These are phyloP conservation scores for Penicillium frequentans DNA, from an alignment of 2,329 filamentous ascomycete species.

Conservation along the genomic window DNA sequence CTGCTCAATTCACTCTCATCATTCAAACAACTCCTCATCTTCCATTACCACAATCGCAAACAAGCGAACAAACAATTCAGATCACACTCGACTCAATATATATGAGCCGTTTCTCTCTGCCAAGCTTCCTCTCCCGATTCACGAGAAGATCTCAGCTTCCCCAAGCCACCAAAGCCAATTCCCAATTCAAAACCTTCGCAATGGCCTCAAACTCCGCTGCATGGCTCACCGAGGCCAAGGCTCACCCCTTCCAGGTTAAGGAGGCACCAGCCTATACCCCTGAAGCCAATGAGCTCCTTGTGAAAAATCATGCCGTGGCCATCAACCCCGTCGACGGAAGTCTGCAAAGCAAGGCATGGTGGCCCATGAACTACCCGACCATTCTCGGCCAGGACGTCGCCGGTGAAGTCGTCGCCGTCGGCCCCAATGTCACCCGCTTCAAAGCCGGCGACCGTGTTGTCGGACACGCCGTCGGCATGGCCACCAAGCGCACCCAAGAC, in stretches of 20 bases:
- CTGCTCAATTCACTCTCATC: not conserved
- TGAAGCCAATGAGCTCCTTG: slow-evolving; percentile 37
- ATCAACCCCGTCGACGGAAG: slow-evolving; percentile 49
- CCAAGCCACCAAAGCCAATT: not conserved
- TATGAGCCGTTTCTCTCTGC: not conserved
- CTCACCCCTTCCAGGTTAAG: not conserved
- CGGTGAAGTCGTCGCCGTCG: slow-evolving; percentile 49
- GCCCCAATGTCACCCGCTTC: slow-evolving; percentile 46
- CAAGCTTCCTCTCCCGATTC: not conserved
- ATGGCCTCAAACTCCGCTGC: not conserved
- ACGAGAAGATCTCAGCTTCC: not conserved
- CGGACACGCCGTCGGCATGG: not conserved
- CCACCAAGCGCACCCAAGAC: not conserved
- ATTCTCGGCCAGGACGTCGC: slow-evolving; percentile 48
- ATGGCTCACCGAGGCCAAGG: not conserved
- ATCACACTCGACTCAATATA: not conserved
- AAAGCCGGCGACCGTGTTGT: slow-evolving; percentile 43
- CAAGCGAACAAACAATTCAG: not conserved
- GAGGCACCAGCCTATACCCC: slow-evolving; percentile 16
- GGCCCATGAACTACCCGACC: slow-evolving; percentile 34
- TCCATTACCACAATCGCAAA: not conserved
- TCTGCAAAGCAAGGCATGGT: slow-evolving; percentile 20
- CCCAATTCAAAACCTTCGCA: not conserved
- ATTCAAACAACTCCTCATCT: not conserved
- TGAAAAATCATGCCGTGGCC: slow-evolving; percentile 42